Conservation (phyloP, 495 filamentous ascomycete species). For the Aspergillus saccharolyticus region DNA sequence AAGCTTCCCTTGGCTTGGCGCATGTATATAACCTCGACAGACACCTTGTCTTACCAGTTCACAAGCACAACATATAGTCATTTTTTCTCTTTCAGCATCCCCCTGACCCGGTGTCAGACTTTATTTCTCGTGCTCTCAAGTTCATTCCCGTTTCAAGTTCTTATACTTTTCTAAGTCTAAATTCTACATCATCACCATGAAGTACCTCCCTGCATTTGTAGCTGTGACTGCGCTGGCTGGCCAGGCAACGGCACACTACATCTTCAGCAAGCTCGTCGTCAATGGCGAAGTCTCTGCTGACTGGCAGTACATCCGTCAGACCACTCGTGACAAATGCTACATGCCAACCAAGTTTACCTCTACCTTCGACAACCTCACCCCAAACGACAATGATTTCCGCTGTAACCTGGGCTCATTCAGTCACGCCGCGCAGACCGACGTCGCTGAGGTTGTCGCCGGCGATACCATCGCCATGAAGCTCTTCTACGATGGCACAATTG, state of each 20-base stretch:
- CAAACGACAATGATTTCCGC: conserved; percentile 19
- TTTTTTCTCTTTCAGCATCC: no score
- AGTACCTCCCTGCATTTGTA: no score
- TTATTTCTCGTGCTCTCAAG: no score
- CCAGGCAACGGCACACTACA: conserved; percentile 22
- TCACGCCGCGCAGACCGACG: conserved; percentile 19
- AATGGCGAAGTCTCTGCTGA: conserved; percentile 11
- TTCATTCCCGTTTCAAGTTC: no score
- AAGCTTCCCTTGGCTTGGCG: no score
- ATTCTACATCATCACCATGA: no score
- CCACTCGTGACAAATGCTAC: conserved; percentile 16
- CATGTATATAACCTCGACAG: no score
- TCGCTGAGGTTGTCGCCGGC: conserved; percentile 19
- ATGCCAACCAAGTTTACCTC: conserved; percentile 18
- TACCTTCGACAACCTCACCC: conserved; percentile 21
- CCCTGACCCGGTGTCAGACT: no score
- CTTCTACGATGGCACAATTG: conserved; percentile 14
- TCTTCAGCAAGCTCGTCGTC: conserved; percentile 21
- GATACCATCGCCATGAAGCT: conserved; percentile 23
- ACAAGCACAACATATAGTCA: no score
- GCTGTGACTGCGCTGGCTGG: no score
- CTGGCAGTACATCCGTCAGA: conserved; percentile 22
- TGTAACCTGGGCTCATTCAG: conserved; percentile 22
- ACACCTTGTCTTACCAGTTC: no score
- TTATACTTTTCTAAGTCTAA: no score